phyloP scores from a whole-genome alignment of 345 rosid genomes.

The Microcos paniculata region DNA sequence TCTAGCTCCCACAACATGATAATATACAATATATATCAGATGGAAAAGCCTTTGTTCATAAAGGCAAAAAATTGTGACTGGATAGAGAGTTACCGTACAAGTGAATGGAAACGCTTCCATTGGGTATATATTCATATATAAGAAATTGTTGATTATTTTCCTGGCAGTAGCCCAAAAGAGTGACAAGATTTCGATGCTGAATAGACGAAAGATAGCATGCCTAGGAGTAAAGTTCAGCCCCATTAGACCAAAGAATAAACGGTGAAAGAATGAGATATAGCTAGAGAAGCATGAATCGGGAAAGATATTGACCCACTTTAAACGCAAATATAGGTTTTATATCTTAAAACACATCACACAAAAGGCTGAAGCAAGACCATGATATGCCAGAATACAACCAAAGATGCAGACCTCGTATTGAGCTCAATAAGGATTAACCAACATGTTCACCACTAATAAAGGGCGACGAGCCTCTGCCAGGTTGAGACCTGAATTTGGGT shows the following conservation, averaged over 20 bases:
- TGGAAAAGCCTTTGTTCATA: slow-evolving; percentile 11
- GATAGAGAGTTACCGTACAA: slow-evolving; percentile 92
- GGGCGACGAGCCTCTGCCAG: neutral
- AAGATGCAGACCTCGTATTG: neutral
- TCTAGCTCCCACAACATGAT: neutral
- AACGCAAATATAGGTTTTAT: neutral
- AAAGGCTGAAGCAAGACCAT: slow-evolving; percentile 1
- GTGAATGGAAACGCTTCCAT: slow-evolving; percentile 97
- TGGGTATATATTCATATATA: slow-evolving; percentile 84
- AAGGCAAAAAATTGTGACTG: slow-evolving; percentile 21
- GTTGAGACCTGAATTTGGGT: slow-evolving; percentile 5
- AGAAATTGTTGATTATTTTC: slow-evolving; percentile 78
- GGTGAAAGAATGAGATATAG: slow-evolving; percentile 12
- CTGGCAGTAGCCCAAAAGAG: slow-evolving; percentile 91
- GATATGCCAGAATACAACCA: neutral
- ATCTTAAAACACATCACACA: neutral
- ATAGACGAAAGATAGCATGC: slow-evolving; percentile 82
- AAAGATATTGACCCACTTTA: slow-evolving; percentile 4
- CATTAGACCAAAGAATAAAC: slow-evolving; percentile 20
- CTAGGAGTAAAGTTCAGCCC: slow-evolving; percentile 36
- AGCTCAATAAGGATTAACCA: neutral
- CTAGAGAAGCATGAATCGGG: neutral
- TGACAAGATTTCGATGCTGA: slow-evolving; percentile 81
- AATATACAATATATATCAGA: slow-evolving; percentile 3
- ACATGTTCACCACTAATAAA: neutral